Conservation (phyloP, 225 moss, liverwort and hornwort genomes). For the Pseudoscleropodium purum region DNA sequence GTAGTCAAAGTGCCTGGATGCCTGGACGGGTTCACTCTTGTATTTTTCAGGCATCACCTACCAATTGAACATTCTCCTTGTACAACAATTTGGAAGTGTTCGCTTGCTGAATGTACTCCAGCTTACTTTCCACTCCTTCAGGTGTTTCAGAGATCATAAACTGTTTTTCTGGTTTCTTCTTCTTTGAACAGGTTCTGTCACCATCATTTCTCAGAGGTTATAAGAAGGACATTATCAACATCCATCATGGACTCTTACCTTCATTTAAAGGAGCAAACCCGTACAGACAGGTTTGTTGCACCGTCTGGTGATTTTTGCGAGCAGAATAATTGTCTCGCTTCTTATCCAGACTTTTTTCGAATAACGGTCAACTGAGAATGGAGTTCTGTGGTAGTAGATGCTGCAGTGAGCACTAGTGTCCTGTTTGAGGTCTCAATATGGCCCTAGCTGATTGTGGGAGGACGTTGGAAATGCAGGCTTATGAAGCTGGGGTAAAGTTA, state of each 20-base stretch:
- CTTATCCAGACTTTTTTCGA: background rate
- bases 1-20: background rate
- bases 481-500: conserved; percentile 94
- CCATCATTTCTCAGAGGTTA: conserved; percentile 64
- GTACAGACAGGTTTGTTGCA: conserved; percentile 59
- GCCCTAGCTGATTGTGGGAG: background rate
- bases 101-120: background rate
- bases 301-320: background rate
- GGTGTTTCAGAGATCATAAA: background rate
- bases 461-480: conserved; percentile 48
- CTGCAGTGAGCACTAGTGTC: background rate
- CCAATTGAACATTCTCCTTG: background rate
- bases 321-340: background rate
- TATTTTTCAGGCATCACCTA: background rate
- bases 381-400: background rate
- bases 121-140: background rate
- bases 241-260: conserved; percentile 93
- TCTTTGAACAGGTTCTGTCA: conserved; percentile 61
- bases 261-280: conserved; percentile 98
- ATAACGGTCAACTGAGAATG: background rate
- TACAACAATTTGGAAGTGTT: background rate
- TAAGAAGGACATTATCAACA: conserved; percentile 92
- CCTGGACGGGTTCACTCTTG: background rate
- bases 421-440: background rate
- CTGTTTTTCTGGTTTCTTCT: background rate